phyloP scores from a whole-genome alignment of 176 grass and related monocot genomes.

The Rhynchospora tenuis region DNA sequence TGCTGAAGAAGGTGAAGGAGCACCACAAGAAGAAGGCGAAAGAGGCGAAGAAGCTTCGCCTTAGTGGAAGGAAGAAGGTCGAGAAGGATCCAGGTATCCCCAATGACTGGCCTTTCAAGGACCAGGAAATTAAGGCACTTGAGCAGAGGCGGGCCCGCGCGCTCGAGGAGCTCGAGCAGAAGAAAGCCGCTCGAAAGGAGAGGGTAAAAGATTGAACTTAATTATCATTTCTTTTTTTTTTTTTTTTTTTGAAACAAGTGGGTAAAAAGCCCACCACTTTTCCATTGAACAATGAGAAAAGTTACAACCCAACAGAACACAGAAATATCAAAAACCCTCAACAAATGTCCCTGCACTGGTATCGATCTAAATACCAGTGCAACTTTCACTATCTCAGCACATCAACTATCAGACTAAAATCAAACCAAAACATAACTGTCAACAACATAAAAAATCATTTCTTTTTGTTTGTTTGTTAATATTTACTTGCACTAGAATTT shows the following conservation, averaged over 20 bases:
- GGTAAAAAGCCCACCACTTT: too few species aligned
- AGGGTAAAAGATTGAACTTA: conserved; percentile 38
- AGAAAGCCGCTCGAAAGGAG: conserved; percentile 86
- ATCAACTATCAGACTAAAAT: too few species aligned
- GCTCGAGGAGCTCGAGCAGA: conserved; percentile 76
- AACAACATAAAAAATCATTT: too few species aligned
- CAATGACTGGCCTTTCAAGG: conserved; percentile 98
- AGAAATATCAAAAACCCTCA: too few species aligned
- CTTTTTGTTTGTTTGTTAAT: not conserved
- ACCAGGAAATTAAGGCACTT: conserved; percentile 80
- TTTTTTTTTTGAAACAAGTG: too few species aligned
- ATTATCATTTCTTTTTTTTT: not conserved
- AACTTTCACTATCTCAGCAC: too few species aligned
- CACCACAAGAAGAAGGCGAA: conserved; percentile 97
- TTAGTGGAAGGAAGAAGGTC: conserved; percentile 45
- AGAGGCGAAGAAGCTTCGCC: conserved; percentile 43
- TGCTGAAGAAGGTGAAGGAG: conserved; percentile 83
- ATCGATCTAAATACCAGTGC: too few species aligned
- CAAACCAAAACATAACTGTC: too few species aligned
- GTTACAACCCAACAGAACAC: too few species aligned
- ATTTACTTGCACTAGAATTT: not conserved
- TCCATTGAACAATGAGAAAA: too few species aligned
- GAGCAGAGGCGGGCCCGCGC: conserved; percentile 52
- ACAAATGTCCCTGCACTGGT: too few species aligned
- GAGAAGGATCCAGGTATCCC: conserved; percentile 98